Conservation (phyloP, 306 rosid genomes). For the Lablab purpureus region DNA sequence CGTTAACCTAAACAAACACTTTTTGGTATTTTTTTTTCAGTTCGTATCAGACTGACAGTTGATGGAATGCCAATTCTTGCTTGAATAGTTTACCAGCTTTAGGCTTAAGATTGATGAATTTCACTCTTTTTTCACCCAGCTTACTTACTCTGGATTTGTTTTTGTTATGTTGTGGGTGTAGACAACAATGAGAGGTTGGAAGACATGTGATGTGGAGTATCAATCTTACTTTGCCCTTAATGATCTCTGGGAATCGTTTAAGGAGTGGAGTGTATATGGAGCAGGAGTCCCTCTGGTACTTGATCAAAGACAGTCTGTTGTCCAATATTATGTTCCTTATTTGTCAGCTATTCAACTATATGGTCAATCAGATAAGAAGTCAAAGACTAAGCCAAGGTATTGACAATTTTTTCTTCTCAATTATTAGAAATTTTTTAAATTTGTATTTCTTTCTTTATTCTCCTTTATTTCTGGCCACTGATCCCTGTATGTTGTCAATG, state of each 20-base stretch:
- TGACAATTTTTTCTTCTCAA: not conserved
- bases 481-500: not conserved
- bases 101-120: constrained; percentile 23
- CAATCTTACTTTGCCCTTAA: constrained; percentile 72
- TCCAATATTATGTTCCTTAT: constrained; percentile 92
- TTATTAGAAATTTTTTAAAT: not conserved
- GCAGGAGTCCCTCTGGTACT: constrained; percentile 91
- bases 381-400: constrained; percentile 71
- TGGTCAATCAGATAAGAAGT: constrained; percentile 60
- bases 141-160: constrained; percentile 27
- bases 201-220: constrained; percentile 79
- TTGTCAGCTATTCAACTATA: constrained; percentile 87
- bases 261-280: constrained; percentile 95
- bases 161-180: constrained; percentile 50
- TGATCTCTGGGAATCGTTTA: constrained; percentile 92
- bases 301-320: constrained; percentile 71
- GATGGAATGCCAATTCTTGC: constrained; percentile 17
- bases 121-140: not conserved
- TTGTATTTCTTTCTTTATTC: constrained; percentile 17
- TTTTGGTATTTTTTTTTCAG: constrained; percentile 20
- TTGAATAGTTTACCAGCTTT: constrained; percentile 11
- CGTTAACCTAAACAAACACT: not conserved
- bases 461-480: not conserved
- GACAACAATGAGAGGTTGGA: constrained; percentile 86
- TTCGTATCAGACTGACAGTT: not conserved